Base-by-base conservation (phyloP, 2,329 filamentous ascomycete genomes). In the Amauroascus verrucosus region DNA sequence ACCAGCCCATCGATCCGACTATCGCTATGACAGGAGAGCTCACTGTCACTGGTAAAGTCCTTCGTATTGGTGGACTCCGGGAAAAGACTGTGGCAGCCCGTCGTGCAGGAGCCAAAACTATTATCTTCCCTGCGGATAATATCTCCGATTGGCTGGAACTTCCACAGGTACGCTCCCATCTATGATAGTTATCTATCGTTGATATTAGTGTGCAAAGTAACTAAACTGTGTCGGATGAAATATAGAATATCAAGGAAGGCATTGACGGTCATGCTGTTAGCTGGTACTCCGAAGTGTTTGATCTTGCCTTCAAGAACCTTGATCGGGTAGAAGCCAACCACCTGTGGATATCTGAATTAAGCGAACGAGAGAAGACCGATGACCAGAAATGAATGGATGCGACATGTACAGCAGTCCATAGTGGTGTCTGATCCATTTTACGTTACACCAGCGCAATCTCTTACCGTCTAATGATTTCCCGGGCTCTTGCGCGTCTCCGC, bases 1-100 rank as follows among this genome's bases (percentile, higher is more conserved):
- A 95, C 60, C 78, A 79, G 44, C 78, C 84, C 14, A 77, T 98
- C 48, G 79, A 89, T 64, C 88, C 91, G 6, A 88, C 87, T 0
- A 83, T 97, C 61, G 91, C 94, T 55, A 98, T 98, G 93, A 98
- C 93, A 0, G 93, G 93, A 58, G 93, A 98, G 72, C 76, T 98
- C 59, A 98, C 94, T 1, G 83, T 98, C 50, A 98, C 93, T 1
- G 93, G 93, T 52, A 98, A 98, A 73, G 91, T 98, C 1, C 74
- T 98, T 50, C 80, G 93, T 57, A 98, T 98, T 67, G 93, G 93
- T 48, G 93, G 93, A 0, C 73, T 98, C 61, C 78, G 93, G 45
- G 93, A 98, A 75, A 98, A 98, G 83, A 96, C 93, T 6, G 91
- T 98, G 37, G 93, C 93, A 28, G 94, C 93, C 54, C 81, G 90